phyloP scores from a whole-genome alignment of 495 filamentous ascomycete genomes.

The Xylaria longipes region DNA sequence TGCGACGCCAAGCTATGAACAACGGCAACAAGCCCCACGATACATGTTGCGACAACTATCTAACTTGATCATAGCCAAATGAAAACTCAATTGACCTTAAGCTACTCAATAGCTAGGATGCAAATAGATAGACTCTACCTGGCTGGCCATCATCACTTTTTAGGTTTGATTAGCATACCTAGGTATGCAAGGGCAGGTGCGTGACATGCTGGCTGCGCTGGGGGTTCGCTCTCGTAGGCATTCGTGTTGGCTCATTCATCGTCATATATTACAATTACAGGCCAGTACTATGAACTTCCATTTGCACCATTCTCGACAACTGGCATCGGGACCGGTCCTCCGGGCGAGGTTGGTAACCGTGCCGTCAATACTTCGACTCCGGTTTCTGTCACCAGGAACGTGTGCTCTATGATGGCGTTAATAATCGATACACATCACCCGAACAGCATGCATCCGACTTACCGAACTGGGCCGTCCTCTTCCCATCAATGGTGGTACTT shows the following conservation, averaged over 20 bases:
- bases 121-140: neutral
- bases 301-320: conserved; percentile 29
- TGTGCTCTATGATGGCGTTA: conserved; percentile 71
- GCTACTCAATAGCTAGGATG: neutral
- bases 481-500: conserved; percentile 80
- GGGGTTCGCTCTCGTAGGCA: neutral
- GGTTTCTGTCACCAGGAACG: conserved; percentile 88
- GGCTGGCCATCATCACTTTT: neutral
- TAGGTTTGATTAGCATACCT: no score
- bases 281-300: conserved; percentile 9
- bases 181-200: neutral
- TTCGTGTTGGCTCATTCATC: conserved; percentile 1
- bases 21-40: neutral
- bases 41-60: neutral
- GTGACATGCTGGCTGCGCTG: neutral
- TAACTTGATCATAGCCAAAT: no score
- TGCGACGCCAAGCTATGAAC: neutral
- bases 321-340: conserved; percentile 79
- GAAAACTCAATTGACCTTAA: neutral
- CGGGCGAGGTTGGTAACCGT: conserved; percentile 78
- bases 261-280: neutral
- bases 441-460: conserved; percentile 29
- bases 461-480: conserved; percentile 83
- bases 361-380: conserved; percentile 95
- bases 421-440: neutral